Evolutionary conservation across 108 stramenopile genomes (phyloP).

Genomic region (Nitzschia sp.): DNA sequence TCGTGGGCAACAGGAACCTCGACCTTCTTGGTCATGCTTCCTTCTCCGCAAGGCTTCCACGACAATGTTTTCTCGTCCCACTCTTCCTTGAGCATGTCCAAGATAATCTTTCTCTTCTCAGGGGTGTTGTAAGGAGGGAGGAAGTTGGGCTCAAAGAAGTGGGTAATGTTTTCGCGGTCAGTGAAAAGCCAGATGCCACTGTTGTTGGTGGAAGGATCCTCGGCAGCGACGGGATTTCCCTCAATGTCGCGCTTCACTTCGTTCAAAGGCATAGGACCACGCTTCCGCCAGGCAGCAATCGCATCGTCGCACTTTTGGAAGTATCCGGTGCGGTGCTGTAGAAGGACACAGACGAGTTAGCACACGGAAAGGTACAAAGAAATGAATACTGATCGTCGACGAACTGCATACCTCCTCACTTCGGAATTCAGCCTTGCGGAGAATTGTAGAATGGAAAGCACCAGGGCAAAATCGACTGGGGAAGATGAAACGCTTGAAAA

Average conservation of each 20-base stretch:
- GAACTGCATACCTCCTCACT: slow-evolving; percentile 51
- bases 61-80: slow-evolving; percentile 79
- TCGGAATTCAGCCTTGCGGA: slow-evolving; percentile 85
- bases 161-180: slow-evolving; percentile 75
- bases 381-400: background rate
- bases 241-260: slow-evolving; percentile 46
- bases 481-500: slow-evolving; percentile 71
- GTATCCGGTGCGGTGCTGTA: slow-evolving; percentile 35
- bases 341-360: background rate
- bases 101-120: slow-evolving; percentile 72
- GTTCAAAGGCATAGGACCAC: slow-evolving; percentile 69
- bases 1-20: background rate
- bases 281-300: slow-evolving; percentile 53
- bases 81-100: slow-evolving; percentile 69
- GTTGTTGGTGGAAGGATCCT: background rate
- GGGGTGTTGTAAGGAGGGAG: slow-evolving; percentile 82
- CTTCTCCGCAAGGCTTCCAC: slow-evolving; percentile 60
- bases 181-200: slow-evolving; percentile 79
- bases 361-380: background rate
- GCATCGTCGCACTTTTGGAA: slow-evolving; percentile 57
- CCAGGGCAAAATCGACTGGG: slow-evolving; percentile 83
- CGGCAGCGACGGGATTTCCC: slow-evolving; percentile 21
- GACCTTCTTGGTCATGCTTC: slow-evolving; percentile 34
- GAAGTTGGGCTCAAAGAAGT: slow-evolving; percentile 85
- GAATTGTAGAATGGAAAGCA: slow-evolving; percentile 83